A percentile compares a stretch with the other conserved stretches of the same genome.
These are phyloP conservation scores for Rubia balearica DNA, from an alignment of 305 asterid genomes.

Conservation along the genomic window DNA sequence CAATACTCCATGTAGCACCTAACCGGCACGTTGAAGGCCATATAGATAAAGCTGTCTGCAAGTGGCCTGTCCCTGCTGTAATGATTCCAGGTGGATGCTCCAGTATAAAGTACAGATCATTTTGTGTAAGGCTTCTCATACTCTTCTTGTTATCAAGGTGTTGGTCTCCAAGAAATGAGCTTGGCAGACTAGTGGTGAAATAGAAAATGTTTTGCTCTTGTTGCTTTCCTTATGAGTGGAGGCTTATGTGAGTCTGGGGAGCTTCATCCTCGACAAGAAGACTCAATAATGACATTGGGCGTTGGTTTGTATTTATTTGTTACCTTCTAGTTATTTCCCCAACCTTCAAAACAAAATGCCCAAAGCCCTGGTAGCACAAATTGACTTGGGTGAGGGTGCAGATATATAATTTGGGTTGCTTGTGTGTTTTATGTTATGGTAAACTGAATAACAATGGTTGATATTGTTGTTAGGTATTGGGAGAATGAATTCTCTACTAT, in stretches of 20 bases:
- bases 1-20: conserved; percentile 77
- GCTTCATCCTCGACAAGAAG: neutral
- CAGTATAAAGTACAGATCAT: conserved; percentile 49
- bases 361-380: neutral
- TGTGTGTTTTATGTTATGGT: neutral
- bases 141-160: conserved; percentile 14
- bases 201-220: neutral
- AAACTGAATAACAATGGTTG: neutral
- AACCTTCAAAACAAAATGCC: neutral
- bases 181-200: neutral
- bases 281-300: neutral
- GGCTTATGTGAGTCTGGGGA: neutral
- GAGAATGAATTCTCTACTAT: neutral
- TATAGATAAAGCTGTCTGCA: conserved; percentile 32
- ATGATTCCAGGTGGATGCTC: conserved; percentile 61
- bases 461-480: neutral
- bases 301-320: neutral
- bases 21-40: conserved; percentile 59
- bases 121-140: conserved; percentile 51
- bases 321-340: neutral
- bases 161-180: neutral
- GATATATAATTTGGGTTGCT: neutral
- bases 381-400: neutral
- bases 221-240: neutral
- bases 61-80: conserved; percentile 60